Conservation (phyloP, 2,329 filamentous ascomycete species). For the Chrysosporium keratinophilum region DNA sequence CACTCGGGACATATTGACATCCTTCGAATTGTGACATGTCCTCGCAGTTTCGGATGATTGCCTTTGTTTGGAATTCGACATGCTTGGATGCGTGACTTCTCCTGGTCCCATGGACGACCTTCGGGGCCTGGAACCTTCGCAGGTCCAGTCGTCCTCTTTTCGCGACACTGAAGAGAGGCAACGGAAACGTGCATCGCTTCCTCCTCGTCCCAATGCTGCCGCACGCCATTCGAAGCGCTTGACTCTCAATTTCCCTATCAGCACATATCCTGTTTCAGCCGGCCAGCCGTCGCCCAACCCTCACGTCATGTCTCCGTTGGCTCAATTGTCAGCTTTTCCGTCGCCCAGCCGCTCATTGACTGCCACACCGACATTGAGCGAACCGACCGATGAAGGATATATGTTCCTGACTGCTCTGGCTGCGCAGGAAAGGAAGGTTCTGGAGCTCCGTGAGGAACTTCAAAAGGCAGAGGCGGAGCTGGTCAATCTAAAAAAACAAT, state of each 20-base stretch:
- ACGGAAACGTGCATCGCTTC: slow-evolving; percentile 27
- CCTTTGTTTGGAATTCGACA: neutral
- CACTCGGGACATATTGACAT: neutral
- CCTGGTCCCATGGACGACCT: slow-evolving; percentile 13
- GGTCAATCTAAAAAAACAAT: slow-evolving; percentile 67
- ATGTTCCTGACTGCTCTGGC: slow-evolving; percentile 82
- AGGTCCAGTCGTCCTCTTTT: slow-evolving; percentile 4
- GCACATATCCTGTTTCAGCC: slow-evolving; percentile 22
- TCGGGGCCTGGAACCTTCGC: slow-evolving; percentile 1
- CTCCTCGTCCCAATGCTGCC: slow-evolving; percentile 26
- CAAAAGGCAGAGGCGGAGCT: slow-evolving; percentile 69
- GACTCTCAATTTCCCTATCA: slow-evolving; percentile 40
- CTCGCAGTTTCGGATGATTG: neutral
- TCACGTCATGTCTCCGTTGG: slow-evolving; percentile 26
- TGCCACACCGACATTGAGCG: slow-evolving; percentile 13
- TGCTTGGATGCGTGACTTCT: neutral
- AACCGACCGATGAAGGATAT: slow-evolving; percentile 43
- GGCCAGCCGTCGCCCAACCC: slow-evolving; percentile 24
- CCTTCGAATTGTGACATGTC: neutral
- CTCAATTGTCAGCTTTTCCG: slow-evolving; percentile 26
- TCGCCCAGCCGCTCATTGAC: slow-evolving; percentile 23
- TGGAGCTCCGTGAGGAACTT: slow-evolving; percentile 89
- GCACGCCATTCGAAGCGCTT: slow-evolving; percentile 37
- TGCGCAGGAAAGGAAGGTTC: slow-evolving; percentile 76
- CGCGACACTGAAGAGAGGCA: slow-evolving; percentile 16